A percentile compares a stretch with the other conserved stretches of the same genome.
Evolutionary conservation across 2,329 filamentous ascomycete species (phyloP).

Genomic region (Aureobasidium sp.): DNA sequence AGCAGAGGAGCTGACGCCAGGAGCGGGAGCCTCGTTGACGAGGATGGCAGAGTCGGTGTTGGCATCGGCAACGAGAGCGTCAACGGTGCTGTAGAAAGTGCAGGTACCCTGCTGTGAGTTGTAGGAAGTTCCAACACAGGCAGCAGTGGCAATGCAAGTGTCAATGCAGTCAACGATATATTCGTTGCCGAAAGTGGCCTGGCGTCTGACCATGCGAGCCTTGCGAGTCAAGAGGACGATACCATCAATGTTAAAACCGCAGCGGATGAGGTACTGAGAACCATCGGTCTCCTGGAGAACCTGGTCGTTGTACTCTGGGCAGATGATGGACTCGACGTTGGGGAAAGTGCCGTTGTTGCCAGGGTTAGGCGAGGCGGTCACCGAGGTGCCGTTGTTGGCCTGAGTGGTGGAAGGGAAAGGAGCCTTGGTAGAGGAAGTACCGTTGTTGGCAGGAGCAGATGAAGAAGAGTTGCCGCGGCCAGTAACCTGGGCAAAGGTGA

Average conservation of each 20-base stretch:
- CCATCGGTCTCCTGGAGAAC: neutral
- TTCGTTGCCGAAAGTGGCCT: constrained; percentile 3
- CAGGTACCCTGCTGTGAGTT: neutral
- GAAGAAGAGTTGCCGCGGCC: neutral
- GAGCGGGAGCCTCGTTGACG: neutral
- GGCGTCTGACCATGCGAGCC: constrained; percentile 8
- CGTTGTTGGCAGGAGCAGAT: neutral
- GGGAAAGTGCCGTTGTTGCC: neutral
- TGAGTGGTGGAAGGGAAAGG: neutral
- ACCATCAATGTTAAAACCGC: neutral
- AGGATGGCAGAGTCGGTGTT: constrained; percentile 1
- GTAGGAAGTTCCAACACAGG: constrained; percentile 4
- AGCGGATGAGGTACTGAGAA: neutral
- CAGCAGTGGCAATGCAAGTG: neutral
- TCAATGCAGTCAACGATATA: constrained; percentile 9
- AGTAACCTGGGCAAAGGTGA: neutral
- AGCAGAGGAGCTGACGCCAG: neutral
- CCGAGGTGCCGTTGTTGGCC: neutral
- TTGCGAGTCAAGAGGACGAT: constrained; percentile 1
- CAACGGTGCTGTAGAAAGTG: constrained; percentile 11
- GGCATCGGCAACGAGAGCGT: neutral
- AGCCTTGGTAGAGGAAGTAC: neutral
- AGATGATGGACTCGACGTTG: neutral
- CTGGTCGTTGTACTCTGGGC: neutral
- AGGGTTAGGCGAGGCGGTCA: constrained; percentile 1